Base-by-base conservation (phyloP, 441 rosid species). In the Pelargonium cotyledonis region DNA sequence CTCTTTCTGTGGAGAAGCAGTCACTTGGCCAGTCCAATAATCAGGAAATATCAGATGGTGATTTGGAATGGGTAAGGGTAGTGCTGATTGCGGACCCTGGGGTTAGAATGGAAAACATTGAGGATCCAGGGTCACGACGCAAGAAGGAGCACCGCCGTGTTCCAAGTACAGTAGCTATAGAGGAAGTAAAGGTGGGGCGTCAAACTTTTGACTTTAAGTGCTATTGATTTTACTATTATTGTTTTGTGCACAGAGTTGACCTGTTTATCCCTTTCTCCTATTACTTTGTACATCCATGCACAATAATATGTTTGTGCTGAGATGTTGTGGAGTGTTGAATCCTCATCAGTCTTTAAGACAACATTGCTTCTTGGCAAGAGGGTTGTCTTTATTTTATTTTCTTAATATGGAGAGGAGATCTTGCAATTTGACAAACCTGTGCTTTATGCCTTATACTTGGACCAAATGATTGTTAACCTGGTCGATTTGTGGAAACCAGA, bases 81-180 rank as follows among this genome's bases (percentile, higher is more conserved):
- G 96, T 90, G 65, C 77, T 95, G 80, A 81, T 85, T 69, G 93
- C 97, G 46, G 96, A 92, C 75, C 85, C 92, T 68, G 92, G 91
- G 53, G 80, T 80, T 66, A 75, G 80, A 75, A 85, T 95, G 95
- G 92, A 80, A 70, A 85, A 82, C 68, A 87, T 88, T 78, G 92
- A 85, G 73, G 86, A 84, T 73, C 89, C 79, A 84, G 84, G 82
- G 66, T 82, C 67, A 53, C 79, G 84, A 38, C 88, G 89, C 76
- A 85, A 90, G 85, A 85, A 90, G 85, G 97, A 95, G 78, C 99
- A 95, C 75, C 97, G 99, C 26, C 99, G 99, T 74, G 97, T 95
- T 80, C 99, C 99, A 43, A 95, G 99, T 83, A 95, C 97, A 53
- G 83, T 95, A 78, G 99, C 99, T 71, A 85, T 95, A 29, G 99